A percentile compares a stretch with the other conserved stretches of the same genome.
phyloP scores from a whole-genome alignment of 2,329 filamentous ascomycete species.

The Botryotinia calthae region DNA sequence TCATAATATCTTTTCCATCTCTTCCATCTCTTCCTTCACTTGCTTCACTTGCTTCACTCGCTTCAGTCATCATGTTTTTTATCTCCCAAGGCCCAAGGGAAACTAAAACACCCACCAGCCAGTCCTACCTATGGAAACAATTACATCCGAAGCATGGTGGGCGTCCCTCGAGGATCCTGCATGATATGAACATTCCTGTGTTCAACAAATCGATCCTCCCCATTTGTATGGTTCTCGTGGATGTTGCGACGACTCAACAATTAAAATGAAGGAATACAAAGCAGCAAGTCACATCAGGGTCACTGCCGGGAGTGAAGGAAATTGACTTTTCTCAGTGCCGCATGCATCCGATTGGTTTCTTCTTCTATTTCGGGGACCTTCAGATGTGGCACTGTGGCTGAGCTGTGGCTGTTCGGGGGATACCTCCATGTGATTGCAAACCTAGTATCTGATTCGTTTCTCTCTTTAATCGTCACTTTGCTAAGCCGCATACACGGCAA shows the following conservation, averaged over 20 bases:
- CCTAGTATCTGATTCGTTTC: not conserved
- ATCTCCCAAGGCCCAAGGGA: not conserved
- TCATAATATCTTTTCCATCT: not conserved
- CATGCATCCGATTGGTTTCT: not conserved
- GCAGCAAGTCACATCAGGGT: not conserved
- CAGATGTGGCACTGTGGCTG: not conserved
- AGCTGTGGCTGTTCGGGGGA: not conserved
- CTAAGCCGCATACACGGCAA: slow-evolving; percentile 7
- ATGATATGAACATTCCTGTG: not conserved
- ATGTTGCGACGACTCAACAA: not conserved
- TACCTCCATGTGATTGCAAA: not conserved
- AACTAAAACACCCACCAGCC: not conserved
- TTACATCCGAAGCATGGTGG: not conserved
- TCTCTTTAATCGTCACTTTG: not conserved
- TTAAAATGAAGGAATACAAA: no score
- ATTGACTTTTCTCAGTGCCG: not conserved
- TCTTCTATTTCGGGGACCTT: not conserved
- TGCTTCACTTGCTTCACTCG: not conserved
- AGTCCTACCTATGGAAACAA: not conserved
- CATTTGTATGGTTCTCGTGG: not conserved
- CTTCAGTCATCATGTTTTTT: not conserved
- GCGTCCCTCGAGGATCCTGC: not conserved
- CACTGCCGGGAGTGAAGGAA: not conserved
- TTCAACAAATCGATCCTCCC: not conserved
- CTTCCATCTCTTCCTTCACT: not conserved